Base-by-base conservation (phyloP, 2,329 filamentous ascomycete genomes). In the Claviceps arundinis region DNA sequence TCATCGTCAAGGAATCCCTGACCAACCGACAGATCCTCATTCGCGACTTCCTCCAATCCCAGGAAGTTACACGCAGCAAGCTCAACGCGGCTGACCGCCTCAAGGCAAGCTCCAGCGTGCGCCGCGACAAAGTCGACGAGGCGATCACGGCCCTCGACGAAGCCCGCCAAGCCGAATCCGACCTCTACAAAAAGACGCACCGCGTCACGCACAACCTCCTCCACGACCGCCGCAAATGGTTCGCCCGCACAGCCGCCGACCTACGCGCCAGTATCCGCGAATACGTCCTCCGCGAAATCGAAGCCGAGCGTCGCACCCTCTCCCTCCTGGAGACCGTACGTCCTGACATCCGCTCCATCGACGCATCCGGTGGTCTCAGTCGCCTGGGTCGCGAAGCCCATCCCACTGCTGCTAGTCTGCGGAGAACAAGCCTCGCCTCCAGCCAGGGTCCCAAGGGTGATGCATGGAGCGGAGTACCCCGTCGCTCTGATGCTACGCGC, bases 381-480 rank as follows among this genome's bases (percentile, higher is more conserved):
- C 81, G 93, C 43, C 77, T 98, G 37, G 93, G 93, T 43, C 82
- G 93, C 54, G 93, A 98, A 69, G 74, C 86, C 16, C 89, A 95
- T 65, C 91, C 93, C 2, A 71, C 82, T 5, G 67, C 73, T 1
- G 72, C 82, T 11, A 34, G 30, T 4, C 67, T 73, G 54, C 81
- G 93, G 51, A 82, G 91, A 55, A 70, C 84, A 26, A 91, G 82
- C 67, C 70, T 96, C 58, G 87, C 87, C 16, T 87, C 87, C 47
- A 93, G 87, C 61, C 93, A 98, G 69, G 93, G 93, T 0, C 91
- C 93, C 48, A 95, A 95, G 71, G 93, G 93, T n/a, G 93, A 98
- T 67, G 85, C 93, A 16, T 98, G 93, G 93, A 95, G 89, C 61
- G 93, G 93, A 53, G 89, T 96, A 30, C 88, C 90, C 38, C 80